phyloP scores from a whole-genome alignment of 2,329 filamentous ascomycete genomes.

The Aspergillus calidoustus region DNA sequence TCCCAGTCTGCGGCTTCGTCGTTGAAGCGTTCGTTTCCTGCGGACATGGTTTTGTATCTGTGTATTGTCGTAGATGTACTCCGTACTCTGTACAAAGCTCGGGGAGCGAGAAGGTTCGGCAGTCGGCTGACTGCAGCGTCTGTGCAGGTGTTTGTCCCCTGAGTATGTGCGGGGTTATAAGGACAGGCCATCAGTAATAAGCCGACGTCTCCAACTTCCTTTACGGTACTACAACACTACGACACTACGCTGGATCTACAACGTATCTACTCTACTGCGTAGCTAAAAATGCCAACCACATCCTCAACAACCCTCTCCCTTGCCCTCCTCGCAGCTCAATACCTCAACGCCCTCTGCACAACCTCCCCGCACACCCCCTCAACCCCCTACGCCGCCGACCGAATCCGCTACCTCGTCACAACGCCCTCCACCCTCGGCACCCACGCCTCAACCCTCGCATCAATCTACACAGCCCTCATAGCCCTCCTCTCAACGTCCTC shows the following conservation, averaged over 20 bases:
- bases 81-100: background rate
- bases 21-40: slow-evolving; percentile 55
- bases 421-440: slow-evolving; percentile 13
- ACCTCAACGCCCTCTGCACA: slow-evolving; percentile 23
- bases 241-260: background rate
- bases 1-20: slow-evolving; percentile 61
- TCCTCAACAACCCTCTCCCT: slow-evolving; percentile 18
- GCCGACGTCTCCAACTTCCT: background rate
- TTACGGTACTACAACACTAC: background rate
- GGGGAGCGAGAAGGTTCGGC: background rate
- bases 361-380: slow-evolving; percentile 29
- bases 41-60: slow-evolving; percentile 8
- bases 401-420: slow-evolving; percentile 25
- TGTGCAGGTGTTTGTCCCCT: background rate
- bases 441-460: slow-evolving; percentile 9
- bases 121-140: slow-evolving; percentile 1
- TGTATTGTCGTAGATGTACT: background rate
- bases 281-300: slow-evolving; percentile 19
- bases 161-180: background rate
- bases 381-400: slow-evolving; percentile 18
- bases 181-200: background rate
- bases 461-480: slow-evolving; percentile 30
- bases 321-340: slow-evolving; percentile 23
- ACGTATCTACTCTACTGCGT: background rate
- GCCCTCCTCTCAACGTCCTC: slow-evolving; percentile 16